phyloP scores from a whole-genome alignment of 495 filamentous ascomycete genomes.

The Symbiotaphrina buchneri region DNA sequence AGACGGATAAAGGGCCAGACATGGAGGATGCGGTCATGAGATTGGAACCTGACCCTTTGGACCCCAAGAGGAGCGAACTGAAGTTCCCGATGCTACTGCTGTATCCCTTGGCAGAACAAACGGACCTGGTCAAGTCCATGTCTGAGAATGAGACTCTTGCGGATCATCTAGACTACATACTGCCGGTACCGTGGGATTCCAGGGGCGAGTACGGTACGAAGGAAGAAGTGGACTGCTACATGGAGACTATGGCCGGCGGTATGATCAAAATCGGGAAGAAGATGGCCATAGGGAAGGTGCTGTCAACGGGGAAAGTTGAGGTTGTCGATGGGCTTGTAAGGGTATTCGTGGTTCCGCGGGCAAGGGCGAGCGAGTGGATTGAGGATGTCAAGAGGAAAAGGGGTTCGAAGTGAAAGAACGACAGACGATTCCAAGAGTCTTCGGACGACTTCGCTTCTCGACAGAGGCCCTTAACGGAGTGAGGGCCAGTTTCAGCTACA shows the following conservation, averaged over 20 bases:
- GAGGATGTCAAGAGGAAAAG: constrained; percentile 60
- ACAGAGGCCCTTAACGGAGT: no score
- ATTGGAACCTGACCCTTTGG: background rate
- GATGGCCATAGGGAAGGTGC: constrained; percentile 44
- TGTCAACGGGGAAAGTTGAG: constrained; percentile 60
- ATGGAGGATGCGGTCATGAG: constrained; percentile 51
- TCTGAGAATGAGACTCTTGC: constrained; percentile 43
- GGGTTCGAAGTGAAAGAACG: constrained; percentile 7
- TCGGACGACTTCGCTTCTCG: no score
- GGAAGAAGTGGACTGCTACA: constrained; percentile 59
- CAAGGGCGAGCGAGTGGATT: constrained; percentile 47
- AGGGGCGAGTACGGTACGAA: constrained; percentile 36
- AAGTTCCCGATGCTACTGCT: constrained; percentile 62
- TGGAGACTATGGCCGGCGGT: constrained; percentile 63
- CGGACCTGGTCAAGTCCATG: constrained; percentile 77
- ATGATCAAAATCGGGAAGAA: constrained; percentile 82
- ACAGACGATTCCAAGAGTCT: no score
- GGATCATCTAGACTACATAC: constrained; percentile 55
- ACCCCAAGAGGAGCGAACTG: constrained; percentile 25
- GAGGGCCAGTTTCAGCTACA: no score
- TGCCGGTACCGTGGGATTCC: constrained; percentile 61
- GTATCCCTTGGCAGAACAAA: constrained; percentile 59
- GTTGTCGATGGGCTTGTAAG: constrained; percentile 68
- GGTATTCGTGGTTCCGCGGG: constrained; percentile 57
- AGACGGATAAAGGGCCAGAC: constrained; percentile 51